phyloP scores from a whole-genome alignment of 441 rosid genomes.

The Metrosideros polymorpha region DNA sequence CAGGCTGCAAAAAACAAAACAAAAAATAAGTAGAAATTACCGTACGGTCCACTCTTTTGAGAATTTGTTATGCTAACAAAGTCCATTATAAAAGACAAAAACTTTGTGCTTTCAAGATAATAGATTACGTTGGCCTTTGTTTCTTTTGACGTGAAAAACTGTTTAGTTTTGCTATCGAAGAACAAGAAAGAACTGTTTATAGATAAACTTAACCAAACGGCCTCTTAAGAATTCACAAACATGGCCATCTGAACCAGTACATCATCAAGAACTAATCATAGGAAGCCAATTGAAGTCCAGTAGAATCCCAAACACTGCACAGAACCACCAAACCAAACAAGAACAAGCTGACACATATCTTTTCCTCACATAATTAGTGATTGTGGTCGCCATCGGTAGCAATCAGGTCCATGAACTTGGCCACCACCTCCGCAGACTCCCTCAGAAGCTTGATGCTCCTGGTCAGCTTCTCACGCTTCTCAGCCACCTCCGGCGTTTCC shows the following conservation, averaged over 20 bases:
- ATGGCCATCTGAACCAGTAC: not conserved
- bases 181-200: not conserved
- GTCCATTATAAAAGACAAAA: not conserved
- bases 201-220: not conserved
- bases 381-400: not conserved
- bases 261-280: not conserved
- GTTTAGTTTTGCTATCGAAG: not conserved
- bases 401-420: not conserved
- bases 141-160: accelerated
- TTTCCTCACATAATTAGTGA: too few relatives aligned
- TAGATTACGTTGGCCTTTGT: not conserved
- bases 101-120: not conserved
- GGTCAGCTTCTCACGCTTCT: not conserved
- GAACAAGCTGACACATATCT: too few relatives aligned
- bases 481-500: not conserved
- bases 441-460: not conserved
- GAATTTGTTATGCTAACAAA: too few relatives aligned
- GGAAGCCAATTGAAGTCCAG: not conserved
- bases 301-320: not conserved
- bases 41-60: too few relatives aligned
- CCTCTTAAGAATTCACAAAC: not conserved
- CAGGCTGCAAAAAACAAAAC: too few relatives aligned
- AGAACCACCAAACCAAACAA: not conserved
- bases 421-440: not conserved
- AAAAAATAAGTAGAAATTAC: too few relatives aligned